These are phyloP conservation scores for Calocybe cyanea DNA, from an alignment of 768 basidiomycete genomes.

Conservation along the genomic window DNA sequence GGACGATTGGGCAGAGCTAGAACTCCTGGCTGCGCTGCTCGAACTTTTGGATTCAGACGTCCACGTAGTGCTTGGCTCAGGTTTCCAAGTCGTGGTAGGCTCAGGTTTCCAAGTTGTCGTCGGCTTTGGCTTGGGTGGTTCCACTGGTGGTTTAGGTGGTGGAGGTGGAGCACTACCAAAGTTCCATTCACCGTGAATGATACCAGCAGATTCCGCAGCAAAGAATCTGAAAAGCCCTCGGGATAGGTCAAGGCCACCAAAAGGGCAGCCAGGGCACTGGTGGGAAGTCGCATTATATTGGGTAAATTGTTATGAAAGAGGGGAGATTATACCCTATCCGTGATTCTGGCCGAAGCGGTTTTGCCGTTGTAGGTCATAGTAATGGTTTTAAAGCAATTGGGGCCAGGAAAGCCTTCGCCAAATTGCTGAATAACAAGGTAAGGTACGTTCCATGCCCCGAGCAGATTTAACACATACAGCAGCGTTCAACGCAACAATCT, in stretches of 20 bases:
- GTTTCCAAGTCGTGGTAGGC: conserved; percentile 9
- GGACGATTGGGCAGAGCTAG: conserved; percentile 1
- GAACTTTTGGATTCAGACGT: conserved; percentile 1
- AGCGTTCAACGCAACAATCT: conserved; percentile 56
- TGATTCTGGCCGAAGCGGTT: conserved; percentile 51
- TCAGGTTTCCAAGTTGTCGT: conserved; percentile 18
- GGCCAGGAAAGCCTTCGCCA: conserved; percentile 35
- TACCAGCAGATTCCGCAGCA: conserved; percentile 35
- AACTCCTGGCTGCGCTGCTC: conserved; percentile 1
- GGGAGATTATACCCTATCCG: conserved; percentile 46
- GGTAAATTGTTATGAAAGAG: conserved; percentile 4
- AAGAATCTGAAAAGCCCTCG: conserved; percentile 54
- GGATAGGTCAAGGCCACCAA: conserved; percentile 56
- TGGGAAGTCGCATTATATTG: neutral
- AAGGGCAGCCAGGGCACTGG: conserved; percentile 24
- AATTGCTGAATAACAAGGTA: conserved; percentile 43
- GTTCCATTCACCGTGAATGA: conserved; percentile 49
- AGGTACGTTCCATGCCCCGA: conserved; percentile 16
- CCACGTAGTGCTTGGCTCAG: conserved; percentile 1
- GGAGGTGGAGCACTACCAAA: conserved; percentile 26
- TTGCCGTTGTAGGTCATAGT: conserved; percentile 60
- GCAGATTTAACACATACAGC: conserved; percentile 24
- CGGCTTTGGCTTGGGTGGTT: conserved; percentile 15
- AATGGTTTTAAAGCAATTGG: conserved; percentile 57
- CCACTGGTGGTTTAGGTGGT: conserved; percentile 15